Conservation (phyloP, 257 asterid species). For the Nicotiana tomentosiformis region DNA sequence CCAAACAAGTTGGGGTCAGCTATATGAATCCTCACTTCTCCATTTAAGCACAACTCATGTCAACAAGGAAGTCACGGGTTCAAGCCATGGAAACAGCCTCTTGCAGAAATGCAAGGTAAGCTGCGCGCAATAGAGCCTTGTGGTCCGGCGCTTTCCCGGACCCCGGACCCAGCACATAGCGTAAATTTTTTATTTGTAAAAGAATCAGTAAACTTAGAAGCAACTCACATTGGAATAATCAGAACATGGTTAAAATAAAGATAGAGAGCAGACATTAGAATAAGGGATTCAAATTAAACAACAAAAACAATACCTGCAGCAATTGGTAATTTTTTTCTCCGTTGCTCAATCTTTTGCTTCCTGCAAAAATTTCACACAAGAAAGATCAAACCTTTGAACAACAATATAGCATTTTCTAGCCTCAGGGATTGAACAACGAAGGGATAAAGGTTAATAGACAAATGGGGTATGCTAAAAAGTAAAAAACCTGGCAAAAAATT, state of each 20-base stretch:
- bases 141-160: no score
- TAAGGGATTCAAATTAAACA: neutral
- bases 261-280: neutral
- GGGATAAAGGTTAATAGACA: neutral
- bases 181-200: neutral
- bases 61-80: no score
- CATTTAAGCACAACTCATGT: no score
- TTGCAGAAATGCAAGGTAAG: no score
- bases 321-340: constrained; percentile 67
- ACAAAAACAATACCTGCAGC: constrained; percentile 48
- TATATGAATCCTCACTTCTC: no score
- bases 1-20: no score
- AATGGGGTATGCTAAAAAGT: neutral
- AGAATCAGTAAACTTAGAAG: neutral
- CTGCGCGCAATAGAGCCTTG: no score
- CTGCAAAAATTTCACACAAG: constrained; percentile 24
- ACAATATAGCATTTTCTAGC: neutral
- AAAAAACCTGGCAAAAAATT: constrained; percentile 38
- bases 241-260: neutral
- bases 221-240: neutral
- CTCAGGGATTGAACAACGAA: neutral
- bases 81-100: no score
- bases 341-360: constrained; percentile 58
- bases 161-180: no score
- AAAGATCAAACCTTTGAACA: neutral